Percentiles rank a stretch among this genome's conserved stretches.
These are phyloP conservation scores for Bolboschoenoplectus hybrid DNA, from an alignment of 202 grass and related monocot genomes.

Conservation along the genomic window DNA sequence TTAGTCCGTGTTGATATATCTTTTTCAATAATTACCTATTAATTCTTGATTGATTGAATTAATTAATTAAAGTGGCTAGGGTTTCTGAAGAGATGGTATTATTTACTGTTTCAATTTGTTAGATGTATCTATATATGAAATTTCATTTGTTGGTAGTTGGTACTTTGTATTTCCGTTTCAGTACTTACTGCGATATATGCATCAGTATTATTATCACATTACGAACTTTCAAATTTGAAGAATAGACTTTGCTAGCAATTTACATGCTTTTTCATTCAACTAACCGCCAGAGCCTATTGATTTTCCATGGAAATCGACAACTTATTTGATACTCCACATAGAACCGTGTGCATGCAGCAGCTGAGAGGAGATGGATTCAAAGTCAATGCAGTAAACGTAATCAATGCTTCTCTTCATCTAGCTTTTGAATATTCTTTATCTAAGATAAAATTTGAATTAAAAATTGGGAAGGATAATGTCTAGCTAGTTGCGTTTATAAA, in stretches of 20 bases:
- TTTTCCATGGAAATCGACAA: background rate
- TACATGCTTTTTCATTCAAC: background rate
- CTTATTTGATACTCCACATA: conserved; percentile 5
- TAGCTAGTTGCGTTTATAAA: conserved; percentile 25
- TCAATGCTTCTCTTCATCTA: background rate
- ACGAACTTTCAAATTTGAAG: background rate
- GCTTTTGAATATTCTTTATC: conserved; percentile 17
- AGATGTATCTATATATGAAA: background rate
- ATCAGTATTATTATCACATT: background rate
- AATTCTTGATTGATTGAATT: conserved; percentile 11
- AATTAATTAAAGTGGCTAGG: background rate
- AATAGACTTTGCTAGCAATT: background rate
- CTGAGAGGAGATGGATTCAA: background rate
- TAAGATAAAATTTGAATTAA: background rate
- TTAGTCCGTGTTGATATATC: conserved; percentile 11
- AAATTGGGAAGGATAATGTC: conserved; percentile 1
- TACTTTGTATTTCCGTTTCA: background rate
- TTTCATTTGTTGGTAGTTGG: conserved; percentile 24
- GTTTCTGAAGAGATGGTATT: background rate
- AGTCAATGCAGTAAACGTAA: conserved; percentile 27
- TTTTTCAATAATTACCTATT: conserved; percentile 19
- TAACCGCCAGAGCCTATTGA: background rate
- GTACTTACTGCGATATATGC: background rate
- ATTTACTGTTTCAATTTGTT: conserved; percentile 17
- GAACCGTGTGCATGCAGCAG: background rate